Base-by-base conservation (phyloP, 1,139 yeast species). In the Hansenula lynferdii region DNA sequence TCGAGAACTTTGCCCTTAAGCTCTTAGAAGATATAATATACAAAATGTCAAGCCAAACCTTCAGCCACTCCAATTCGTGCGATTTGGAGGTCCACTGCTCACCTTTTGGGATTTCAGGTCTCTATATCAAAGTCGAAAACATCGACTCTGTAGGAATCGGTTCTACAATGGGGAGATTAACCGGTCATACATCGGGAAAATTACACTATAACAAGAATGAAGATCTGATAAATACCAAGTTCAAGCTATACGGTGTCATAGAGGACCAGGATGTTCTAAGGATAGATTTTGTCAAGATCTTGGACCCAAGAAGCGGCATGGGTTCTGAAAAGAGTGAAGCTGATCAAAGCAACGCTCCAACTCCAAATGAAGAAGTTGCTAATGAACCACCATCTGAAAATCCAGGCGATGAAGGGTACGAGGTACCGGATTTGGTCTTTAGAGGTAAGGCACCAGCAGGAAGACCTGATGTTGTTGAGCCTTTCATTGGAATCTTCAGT, bases 1-100 rank as follows among this genome's bases (percentile, higher is more conserved):
- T n/a, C n/a, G n/a, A n/a, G n/a, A n/a, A n/a, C n/a, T n/a, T n/a
- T n/a, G n/a, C n/a, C n/a, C n/a, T n/a, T n/a, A n/a, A n/a, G n/a
- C n/a, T n/a, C n/a, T n/a, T n/a, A n/a, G n/a, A n/a, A n/a, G n/a
- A n/a, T n/a, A n/a, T n/a, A n/a, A 26, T 6, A n/a, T n/a, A 6
- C 5, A 6, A 19, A n/a, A 40, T 41, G 42, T 38, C 42, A 8
- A 41, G 46, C 3, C 45, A 42, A 14, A 53, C 61, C 8, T 73
- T 71, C 52, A 67, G 68, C 37, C 72, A 64, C 47, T 74, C 78
- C 39, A 72, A 71, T 46, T 74, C 69, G 43, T 74, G 80, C 46
- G 77, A 72, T 35, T 54, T 75, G 29, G 80, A 75, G 51, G 69
- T 73, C 25, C 79, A 75, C 53, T 74, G 79, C 52, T 73, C 79